Percentiles rank a stretch among this genome's conserved stretches.
phyloP scores from a whole-genome alignment of 1,139 yeast genomes.

The Yamadazyma taylorii region DNA sequence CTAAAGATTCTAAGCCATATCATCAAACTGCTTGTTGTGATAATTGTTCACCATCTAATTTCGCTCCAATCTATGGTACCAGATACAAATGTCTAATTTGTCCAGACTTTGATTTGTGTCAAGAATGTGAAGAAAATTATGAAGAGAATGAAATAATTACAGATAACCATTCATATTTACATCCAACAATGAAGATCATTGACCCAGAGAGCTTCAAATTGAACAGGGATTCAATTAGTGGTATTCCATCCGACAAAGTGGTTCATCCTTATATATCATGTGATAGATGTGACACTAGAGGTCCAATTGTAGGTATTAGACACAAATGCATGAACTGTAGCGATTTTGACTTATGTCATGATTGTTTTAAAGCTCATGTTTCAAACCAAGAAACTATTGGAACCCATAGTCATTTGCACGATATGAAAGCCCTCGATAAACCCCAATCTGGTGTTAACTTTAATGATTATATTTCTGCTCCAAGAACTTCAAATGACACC shows the following conservation, averaged over 20 bases:
- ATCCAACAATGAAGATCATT: constrained; percentile 33
- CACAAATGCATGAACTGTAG: constrained; percentile 53
- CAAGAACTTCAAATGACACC: constrained; percentile 12
- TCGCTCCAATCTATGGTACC: constrained; percentile 42
- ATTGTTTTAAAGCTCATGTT: constrained; percentile 36
- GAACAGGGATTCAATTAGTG: constrained; percentile 5
- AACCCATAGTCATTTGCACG: constrained; percentile 26
- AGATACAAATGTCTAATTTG: constrained; percentile 60
- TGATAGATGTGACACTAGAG: constrained; percentile 38
- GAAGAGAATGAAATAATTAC: constrained; percentile 11
- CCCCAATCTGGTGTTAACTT: constrained; percentile 15
- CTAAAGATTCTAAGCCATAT: too few relatives aligned
- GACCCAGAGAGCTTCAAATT: constrained; percentile 18
- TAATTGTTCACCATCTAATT: constrained; percentile 31
- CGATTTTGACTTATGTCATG: constrained; percentile 56
- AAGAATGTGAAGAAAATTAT: constrained; percentile 40
- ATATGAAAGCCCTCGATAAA: constrained; percentile 27
- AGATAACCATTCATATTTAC: constrained; percentile 24
- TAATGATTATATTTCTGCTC: neutral
- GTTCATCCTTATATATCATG: constrained; percentile 31
- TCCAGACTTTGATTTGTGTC: constrained; percentile 56
- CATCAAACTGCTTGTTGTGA: constrained; percentile 41
- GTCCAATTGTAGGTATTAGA: constrained; percentile 46
- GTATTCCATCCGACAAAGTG: constrained; percentile 4
- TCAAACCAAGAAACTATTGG: constrained; percentile 16